phyloP scores from a whole-genome alignment of 768 basidiomycete genomes.

The Russula earlei region DNA sequence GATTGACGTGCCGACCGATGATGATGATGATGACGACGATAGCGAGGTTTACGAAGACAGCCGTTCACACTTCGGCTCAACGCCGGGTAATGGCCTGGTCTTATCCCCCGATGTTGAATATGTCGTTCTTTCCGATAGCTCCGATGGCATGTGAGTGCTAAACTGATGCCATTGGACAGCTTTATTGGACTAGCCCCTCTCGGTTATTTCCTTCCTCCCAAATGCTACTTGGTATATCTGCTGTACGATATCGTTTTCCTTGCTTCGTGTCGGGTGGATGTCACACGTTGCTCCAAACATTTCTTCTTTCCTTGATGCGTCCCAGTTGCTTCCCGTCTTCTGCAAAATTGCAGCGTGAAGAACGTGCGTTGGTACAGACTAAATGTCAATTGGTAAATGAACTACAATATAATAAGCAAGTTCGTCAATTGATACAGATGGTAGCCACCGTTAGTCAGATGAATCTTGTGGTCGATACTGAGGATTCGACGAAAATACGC shows the following conservation, averaged over 20 bases:
- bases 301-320: neutral
- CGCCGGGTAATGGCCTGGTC: slow-evolving; percentile 13
- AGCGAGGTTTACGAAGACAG: slow-evolving; percentile 53
- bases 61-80: slow-evolving; percentile 31
- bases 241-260: slow-evolving; percentile 6
- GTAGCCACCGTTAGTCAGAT: neutral
- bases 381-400: neutral
- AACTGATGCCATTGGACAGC: neutral
- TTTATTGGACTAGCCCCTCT: neutral
- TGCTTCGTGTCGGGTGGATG: neutral
- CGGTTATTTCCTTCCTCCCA: neutral
- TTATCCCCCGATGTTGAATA: slow-evolving; percentile 41
- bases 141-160: slow-evolving; percentile 31
- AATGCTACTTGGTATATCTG: neutral
- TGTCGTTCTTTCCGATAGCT: slow-evolving; percentile 63
- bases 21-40: slow-evolving; percentile 44
- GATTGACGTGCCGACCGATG: slow-evolving; percentile 45
- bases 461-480: neutral
- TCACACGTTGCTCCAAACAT: neutral
- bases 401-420: neutral
- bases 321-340: neutral
- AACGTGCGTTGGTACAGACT: neutral
- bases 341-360: too few relatives aligned
- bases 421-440: neutral
- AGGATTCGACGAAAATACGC: neutral